A percentile compares a stretch with the other conserved stretches of the same genome.
Evolutionary conservation across 2,329 filamentous ascomycete species (phyloP).

Genomic region (Thelonectria rubi): DNA sequence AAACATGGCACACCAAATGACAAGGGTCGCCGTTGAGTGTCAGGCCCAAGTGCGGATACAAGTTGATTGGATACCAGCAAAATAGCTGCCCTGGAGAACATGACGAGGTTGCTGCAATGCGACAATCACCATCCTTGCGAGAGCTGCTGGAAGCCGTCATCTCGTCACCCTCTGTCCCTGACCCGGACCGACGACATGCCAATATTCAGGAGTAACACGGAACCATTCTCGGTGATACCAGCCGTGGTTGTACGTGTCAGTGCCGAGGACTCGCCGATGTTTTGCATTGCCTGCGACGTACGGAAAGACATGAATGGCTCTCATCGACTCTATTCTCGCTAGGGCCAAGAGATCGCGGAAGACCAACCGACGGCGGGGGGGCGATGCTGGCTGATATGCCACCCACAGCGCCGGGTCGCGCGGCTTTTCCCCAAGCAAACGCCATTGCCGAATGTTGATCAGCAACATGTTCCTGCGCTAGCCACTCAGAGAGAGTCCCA

Average conservation of each 20-base stretch:
- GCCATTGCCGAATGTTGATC: slow-evolving; percentile 24
- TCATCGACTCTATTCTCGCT: background rate
- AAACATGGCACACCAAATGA: slow-evolving; percentile 23
- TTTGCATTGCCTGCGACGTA: slow-evolving; percentile 7
- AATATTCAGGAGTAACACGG: background rate
- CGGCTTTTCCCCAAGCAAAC: slow-evolving; percentile 18
- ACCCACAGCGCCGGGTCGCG: slow-evolving; percentile 18
- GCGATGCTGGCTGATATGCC: slow-evolving; percentile 10
- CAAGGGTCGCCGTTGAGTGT: slow-evolving; percentile 24
- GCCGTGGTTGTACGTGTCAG: slow-evolving; percentile 6
- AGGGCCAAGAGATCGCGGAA: slow-evolving; percentile 8
- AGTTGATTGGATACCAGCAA: slow-evolving; percentile 33
- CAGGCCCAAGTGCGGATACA: slow-evolving; percentile 24
- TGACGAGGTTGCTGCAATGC: slow-evolving; percentile 32
- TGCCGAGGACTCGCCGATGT: slow-evolving; percentile 3
- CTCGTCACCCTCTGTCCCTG: slow-evolving; percentile 13
- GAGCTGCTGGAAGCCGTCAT: slow-evolving; percentile 20
- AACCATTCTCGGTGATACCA: background rate
- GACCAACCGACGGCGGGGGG: slow-evolving; percentile 9
- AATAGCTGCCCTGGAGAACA: slow-evolving; percentile 27
- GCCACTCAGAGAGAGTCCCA: slow-evolving; percentile 9
- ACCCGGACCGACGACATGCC: background rate
- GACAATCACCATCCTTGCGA: slow-evolving; percentile 17
- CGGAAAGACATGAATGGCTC: background rate
- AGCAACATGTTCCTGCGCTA: slow-evolving; percentile 18